Base-by-base conservation (phyloP, 2,329 filamentous ascomycete genomes). In the Setomelanomma holmii region DNA sequence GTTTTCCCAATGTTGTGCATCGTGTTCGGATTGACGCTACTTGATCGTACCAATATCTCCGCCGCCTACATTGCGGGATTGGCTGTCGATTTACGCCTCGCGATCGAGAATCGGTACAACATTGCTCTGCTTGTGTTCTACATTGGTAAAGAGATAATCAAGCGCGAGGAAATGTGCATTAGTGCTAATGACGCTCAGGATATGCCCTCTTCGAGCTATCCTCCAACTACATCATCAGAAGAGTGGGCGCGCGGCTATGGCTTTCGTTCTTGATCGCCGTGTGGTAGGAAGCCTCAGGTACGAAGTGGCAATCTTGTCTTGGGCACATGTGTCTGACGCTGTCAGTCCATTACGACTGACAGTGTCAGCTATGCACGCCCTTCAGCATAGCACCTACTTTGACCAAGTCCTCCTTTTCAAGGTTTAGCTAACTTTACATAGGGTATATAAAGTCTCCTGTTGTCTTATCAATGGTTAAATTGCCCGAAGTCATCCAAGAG, bases 1-100 rank as follows among this genome's bases (percentile, higher is more conserved):
- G 64, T 72, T 4, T 68, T 72, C 21, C 69, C 70, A 4, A 73
- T 73, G 63, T 56, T 73, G 16, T 71, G 69, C 44, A 53, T 71
- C 16, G 63, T 72, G 16, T 72, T 72, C 38, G 61, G 64, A 3
- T 51, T 72, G 4, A 66, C 63, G n/a, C 56, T 66, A 1, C 50
- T 66, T 8, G 63, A 67, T 21, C 51, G 63, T 7, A 63, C 61
- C 1, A 67, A 66, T 19, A 63, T 67, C 16, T 64, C 61, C 4
- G 21, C 61, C 22, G 64, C 63, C 17, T 66, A 64, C 33, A 64
- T 67, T 27, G 62, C 64, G 7, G 64, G 62, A 14, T 53, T 67
- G 1, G 53, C 39, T 1, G 20, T 10, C 21, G 60, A 65, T 33
- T 38, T 67, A 7, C 27, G 45, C 3, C 51, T 67, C 5, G 47